Percentiles rank a stretch among this genome's conserved stretches.
Evolutionary conservation across 2,329 filamentous ascomycete genomes (phyloP).

Genomic region (Esteya vermicola): DNA sequence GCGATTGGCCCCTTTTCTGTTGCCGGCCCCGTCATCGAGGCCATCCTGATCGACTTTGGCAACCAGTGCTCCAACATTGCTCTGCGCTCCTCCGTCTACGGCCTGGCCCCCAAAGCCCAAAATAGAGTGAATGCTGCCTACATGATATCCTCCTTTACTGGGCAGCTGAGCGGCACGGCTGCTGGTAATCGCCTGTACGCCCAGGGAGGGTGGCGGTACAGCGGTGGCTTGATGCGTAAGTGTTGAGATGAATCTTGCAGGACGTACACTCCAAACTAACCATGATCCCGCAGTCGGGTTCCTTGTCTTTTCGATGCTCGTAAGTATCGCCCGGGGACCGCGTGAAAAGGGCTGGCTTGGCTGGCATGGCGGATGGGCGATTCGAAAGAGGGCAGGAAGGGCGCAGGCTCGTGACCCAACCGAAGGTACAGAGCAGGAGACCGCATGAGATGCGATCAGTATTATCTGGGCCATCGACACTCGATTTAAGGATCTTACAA

Average conservation of each 20-base stretch:
- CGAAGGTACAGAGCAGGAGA: too few relatives aligned
- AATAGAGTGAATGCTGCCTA: constrained; percentile 73
- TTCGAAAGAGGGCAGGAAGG: constrained; percentile 3
- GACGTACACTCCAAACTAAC: not conserved
- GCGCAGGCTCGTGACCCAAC: too few relatives aligned
- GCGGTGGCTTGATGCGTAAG: constrained; percentile 26
- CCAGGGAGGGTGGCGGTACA: constrained; percentile 34
- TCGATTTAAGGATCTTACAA: too few relatives aligned
- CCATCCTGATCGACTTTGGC: constrained; percentile 56
- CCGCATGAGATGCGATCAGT: too few relatives aligned
- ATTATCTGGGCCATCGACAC: too few relatives aligned
- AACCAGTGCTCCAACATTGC: constrained; percentile 61
- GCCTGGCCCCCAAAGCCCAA: constrained; percentile 53
- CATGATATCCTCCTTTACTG: constrained; percentile 63
- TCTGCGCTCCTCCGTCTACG: constrained; percentile 56
- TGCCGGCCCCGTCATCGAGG: constrained; percentile 59
- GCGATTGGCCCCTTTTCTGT: constrained; percentile 52
- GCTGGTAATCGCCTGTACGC: constrained; percentile 40
- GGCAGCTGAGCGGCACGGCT: constrained; percentile 57
- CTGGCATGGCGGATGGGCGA: constrained; percentile 26
- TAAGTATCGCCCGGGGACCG: constrained; percentile 23
- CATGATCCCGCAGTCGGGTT: constrained; percentile 19
- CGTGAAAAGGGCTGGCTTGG: constrained; percentile 26
- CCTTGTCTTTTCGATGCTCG: constrained; percentile 20
- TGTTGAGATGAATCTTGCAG: constrained; percentile 1